Conservation (phyloP, 1,284 basidiomycete species). For the Phlebopus sp. region DNA sequence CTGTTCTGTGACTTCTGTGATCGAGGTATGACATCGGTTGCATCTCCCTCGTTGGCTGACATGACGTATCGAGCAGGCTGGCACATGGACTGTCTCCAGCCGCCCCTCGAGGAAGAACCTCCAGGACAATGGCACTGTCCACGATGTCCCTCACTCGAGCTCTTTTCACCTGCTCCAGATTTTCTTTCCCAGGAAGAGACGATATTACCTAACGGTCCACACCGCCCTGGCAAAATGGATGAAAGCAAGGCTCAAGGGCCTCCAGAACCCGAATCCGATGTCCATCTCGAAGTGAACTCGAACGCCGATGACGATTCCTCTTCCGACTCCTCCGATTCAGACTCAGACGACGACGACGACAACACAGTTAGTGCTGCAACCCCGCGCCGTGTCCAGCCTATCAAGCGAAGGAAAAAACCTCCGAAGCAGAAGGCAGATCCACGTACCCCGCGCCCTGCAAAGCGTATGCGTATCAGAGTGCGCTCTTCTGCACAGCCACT, state of each 20-base stretch:
- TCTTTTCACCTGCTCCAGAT: constrained; percentile 20
- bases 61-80: constrained; percentile 53
- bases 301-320: constrained; percentile 17
- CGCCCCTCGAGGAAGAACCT: constrained; percentile 69
- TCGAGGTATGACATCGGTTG: constrained; percentile 53
- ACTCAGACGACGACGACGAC: constrained; percentile 30
- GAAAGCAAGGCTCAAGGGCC: constrained; percentile 4
- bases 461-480: constrained; percentile 41
- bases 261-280: constrained; percentile 3
- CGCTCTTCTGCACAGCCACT: constrained; percentile 36
- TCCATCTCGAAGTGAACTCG: constrained; percentile 19
- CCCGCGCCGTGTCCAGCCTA: constrained; percentile 13
- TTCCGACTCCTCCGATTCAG: constrained; percentile 31
- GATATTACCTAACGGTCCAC: constrained; percentile 4
- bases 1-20: constrained; percentile 96
- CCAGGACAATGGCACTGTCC: constrained; percentile 78
- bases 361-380: constrained; percentile 17
- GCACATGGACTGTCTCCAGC: constrained; percentile 87
- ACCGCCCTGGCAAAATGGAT: constrained; percentile 9
- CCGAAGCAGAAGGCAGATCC: constrained; percentile 23
- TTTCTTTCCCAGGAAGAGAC: constrained; percentile 11
- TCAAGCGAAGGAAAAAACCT: constrained; percentile 29
- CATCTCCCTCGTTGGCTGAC: constrained; percentile 8
- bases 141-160: constrained; percentile 43
- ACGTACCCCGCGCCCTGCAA: constrained; percentile 31